Base-by-base conservation (phyloP, 2,329 filamentous ascomycete species). In the Colletotrichum eleusines region DNA sequence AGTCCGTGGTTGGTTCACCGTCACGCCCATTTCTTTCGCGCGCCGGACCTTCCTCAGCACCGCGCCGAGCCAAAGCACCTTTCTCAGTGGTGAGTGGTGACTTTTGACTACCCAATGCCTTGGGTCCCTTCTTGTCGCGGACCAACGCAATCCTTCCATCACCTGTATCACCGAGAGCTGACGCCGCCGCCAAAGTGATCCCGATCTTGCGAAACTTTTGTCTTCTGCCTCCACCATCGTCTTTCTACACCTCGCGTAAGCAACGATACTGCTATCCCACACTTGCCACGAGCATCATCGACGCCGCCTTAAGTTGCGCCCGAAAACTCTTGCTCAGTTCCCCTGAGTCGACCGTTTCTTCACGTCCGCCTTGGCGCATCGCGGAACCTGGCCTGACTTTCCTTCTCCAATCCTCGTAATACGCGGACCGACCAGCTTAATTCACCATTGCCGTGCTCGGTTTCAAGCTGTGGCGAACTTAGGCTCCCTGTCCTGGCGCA, bases 81-180 rank as follows among this genome's bases (percentile, higher is more conserved):
- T 51, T 55, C 40, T 58, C 54, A 35, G 59, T 54, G 59, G 64
- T 69, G 69, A 69, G 69, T 71, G 50, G 51, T 63, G 64, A 63
- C 53, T 69, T 67, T 46, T 38, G 8, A 54, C 18, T n/a, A 33
- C 31, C 9, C 51, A n/a, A 9, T 23, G 16, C 31, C 35, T 59
- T 59, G 53, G 35, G 53, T 58, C n/a, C 28, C 33, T 55, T 48
- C 18, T 40, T 46, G 51, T 59, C 33, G 51, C 42, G n/a, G 44
- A 35, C 69, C 69, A 59, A 59, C 59, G 44, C 58, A 55, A 69
- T 40, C 64, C 69, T 59, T 53, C 53, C 51, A 42, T 59, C 33
- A 18, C 50, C 57, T 38, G 33, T 58, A 53, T 33, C 55, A 69
- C 53, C 64, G 40, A 69, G 63, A 48, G 69, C 64, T 71, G 69